Evolutionary conservation across 2,329 filamentous ascomycete species (phyloP).

Genomic region (Colletotrichum chlorophyti): DNA sequence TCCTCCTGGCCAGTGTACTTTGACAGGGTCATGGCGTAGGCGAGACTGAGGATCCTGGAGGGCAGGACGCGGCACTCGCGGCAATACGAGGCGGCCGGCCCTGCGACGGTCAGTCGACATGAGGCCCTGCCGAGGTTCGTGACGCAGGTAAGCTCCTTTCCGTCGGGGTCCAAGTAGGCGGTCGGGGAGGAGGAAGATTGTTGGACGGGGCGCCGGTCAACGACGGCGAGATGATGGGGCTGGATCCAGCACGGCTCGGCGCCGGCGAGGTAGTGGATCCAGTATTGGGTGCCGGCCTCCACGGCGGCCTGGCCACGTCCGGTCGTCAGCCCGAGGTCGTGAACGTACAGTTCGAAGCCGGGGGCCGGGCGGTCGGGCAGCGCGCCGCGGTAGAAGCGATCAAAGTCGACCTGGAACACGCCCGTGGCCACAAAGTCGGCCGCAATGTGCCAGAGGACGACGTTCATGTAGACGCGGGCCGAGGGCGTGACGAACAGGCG

Average conservation of each 20-base stretch:
- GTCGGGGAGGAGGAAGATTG: too few species aligned
- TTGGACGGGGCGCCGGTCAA: neutral
- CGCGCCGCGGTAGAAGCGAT: neutral
- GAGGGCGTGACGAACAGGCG: neutral
- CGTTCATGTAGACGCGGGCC: neutral
- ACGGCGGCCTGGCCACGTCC: neutral
- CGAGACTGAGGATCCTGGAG: neutral
- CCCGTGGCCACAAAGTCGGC: conserved; percentile 1
- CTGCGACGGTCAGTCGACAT: neutral
- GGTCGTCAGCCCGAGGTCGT: neutral
- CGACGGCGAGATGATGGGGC: neutral
- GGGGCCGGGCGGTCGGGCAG: neutral
- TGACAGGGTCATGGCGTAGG: neutral
- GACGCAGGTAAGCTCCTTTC: neutral
- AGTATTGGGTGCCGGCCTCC: neutral
- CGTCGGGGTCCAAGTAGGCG: neutral
- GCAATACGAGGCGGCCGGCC: neutral
- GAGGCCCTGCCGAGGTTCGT: neutral
- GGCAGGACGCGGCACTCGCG: neutral
- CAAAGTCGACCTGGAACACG: neutral
- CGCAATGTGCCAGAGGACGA: neutral
- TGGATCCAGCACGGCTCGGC: neutral
- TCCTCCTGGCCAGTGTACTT: conserved; percentile 1
- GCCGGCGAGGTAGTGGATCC: neutral
- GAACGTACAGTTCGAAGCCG: neutral